A percentile compares a stretch with the other conserved stretches of the same genome.
Evolutionary conservation across 2,329 filamentous ascomycete species (phyloP).

Genomic region (Ampelomyces quisqualis): DNA sequence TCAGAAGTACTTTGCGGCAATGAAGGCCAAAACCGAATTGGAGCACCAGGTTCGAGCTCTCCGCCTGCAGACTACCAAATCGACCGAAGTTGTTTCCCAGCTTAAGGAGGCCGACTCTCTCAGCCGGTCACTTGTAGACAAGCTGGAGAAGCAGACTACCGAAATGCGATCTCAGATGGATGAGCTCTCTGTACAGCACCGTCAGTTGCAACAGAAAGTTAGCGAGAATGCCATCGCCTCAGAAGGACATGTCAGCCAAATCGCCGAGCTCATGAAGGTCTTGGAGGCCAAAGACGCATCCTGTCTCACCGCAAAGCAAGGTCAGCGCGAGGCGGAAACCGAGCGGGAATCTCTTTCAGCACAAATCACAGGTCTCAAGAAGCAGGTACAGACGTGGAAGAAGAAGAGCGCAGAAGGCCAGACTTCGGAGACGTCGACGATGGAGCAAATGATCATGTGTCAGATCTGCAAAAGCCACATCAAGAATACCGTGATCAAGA

Average conservation of each 20-base stretch:
- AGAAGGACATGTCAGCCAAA: slow-evolving; percentile 73
- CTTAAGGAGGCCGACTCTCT: slow-evolving; percentile 86
- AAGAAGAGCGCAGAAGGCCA: slow-evolving; percentile 77
- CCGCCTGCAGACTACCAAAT: slow-evolving; percentile 81
- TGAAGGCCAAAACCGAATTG: slow-evolving; percentile 87
- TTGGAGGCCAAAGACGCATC: slow-evolving; percentile 75
- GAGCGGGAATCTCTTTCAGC: slow-evolving; percentile 80
- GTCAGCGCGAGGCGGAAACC: slow-evolving; percentile 61
- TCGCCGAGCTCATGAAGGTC: slow-evolving; percentile 71
- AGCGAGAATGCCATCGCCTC: slow-evolving; percentile 68
- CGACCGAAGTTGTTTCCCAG: slow-evolving; percentile 88
- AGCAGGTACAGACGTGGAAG: slow-evolving; percentile 84
- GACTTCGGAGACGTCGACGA: slow-evolving; percentile 78
- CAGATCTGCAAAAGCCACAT: slow-evolving; percentile 90
- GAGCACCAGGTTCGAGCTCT: slow-evolving; percentile 77
- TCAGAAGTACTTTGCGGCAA: slow-evolving; percentile 94
- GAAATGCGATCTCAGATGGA: slow-evolving; percentile 79
- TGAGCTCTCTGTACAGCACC: slow-evolving; percentile 69
- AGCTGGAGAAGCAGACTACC: slow-evolving; percentile 85
- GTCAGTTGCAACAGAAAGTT: slow-evolving; percentile 70
- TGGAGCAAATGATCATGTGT: slow-evolving; percentile 79
- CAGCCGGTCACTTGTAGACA: slow-evolving; percentile 72
- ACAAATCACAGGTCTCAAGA: slow-evolving; percentile 73
- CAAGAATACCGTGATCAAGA: slow-evolving; percentile 91
- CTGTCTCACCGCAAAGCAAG: slow-evolving; percentile 62